Evolutionary conservation across 495 filamentous ascomycete genomes (phyloP).

Genomic region (Aspergillus campestris): DNA sequence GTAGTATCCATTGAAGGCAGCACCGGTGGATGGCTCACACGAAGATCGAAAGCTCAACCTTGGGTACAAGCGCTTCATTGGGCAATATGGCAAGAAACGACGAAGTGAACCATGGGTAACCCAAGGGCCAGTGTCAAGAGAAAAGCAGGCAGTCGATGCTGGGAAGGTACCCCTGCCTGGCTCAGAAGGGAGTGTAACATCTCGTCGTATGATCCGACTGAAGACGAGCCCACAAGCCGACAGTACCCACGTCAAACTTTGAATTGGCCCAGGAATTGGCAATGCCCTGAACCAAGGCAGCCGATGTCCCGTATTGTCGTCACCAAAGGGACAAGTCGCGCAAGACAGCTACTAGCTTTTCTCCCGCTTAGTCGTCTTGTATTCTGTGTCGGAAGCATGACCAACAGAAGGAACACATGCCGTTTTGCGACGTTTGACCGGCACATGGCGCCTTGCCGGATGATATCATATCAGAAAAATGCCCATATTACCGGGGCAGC

Average conservation of each 20-base stretch:
- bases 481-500: no score
- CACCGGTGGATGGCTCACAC: constrained; percentile 6
- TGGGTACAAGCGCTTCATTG: not conserved
- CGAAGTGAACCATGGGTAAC: constrained; percentile 14
- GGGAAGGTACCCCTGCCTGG: constrained; percentile 10
- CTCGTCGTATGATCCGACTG: constrained; percentile 20
- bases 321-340: not conserved
- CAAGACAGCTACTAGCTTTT: no score
- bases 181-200: constrained; percentile 28
- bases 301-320: constrained; percentile 4
- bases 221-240: constrained; percentile 2
- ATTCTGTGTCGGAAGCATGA: no score
- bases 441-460: no score
- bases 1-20: constrained; percentile 19
- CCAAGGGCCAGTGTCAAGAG: constrained; percentile 16
- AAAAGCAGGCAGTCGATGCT: constrained; percentile 2
- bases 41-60: constrained; percentile 10
- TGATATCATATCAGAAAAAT: no score
- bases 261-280: not conserved
- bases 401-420: no score
- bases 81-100: not conserved
- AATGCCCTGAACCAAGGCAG: not conserved
- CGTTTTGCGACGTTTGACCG: no score
- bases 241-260: constrained; percentile 6
- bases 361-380: no score